Evolutionary conservation across 2,329 filamentous ascomycete genomes (phyloP).

Genomic region (Scytalidium lignicola): DNA sequence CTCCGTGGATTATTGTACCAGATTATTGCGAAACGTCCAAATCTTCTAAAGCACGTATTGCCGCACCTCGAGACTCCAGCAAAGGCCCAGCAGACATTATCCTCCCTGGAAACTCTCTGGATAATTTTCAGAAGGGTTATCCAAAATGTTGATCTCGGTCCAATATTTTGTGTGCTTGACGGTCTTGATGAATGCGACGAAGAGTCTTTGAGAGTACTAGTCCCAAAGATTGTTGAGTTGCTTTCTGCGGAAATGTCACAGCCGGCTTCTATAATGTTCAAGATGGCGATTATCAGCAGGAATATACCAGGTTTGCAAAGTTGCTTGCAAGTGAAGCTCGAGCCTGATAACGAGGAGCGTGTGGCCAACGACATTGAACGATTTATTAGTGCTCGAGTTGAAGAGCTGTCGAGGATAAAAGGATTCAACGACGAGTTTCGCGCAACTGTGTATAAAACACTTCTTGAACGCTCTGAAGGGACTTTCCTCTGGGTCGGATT

Average conservation of each 20-base stretch:
- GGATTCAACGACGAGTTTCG: slow-evolving; percentile 6
- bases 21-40: slow-evolving; percentile 22
- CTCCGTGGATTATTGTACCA: slow-evolving; percentile 37
- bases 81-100: slow-evolving; percentile 1
- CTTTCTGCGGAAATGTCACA: background rate
- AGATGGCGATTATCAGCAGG: background rate
- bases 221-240: background rate
- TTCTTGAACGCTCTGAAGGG: slow-evolving; percentile 14
- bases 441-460: slow-evolving; percentile 1
- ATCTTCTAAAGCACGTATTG: background rate
- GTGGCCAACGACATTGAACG: slow-evolving; percentile 15
- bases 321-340: slow-evolving; percentile 13
- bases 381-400: slow-evolving; percentile 17
- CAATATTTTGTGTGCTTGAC: slow-evolving; percentile 21
- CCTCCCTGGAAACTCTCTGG: slow-evolving; percentile 13
- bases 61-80: background rate
- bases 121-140: slow-evolving; percentile 16
- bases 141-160: background rate
- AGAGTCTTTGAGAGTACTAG: slow-evolving; percentile 6
- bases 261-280: background rate
- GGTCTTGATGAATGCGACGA: slow-evolving; percentile 25
- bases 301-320: slow-evolving; percentile 1
- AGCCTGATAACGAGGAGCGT: slow-evolving; percentile 16
- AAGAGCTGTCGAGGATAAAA: slow-evolving; percentile 2
- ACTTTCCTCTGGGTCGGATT: slow-evolving; percentile 25